Evolutionary conservation across 257 asterid species (phyloP), one percentile per base, ranked within the genome.

Genomic region (Cordia subcordata): DNA sequence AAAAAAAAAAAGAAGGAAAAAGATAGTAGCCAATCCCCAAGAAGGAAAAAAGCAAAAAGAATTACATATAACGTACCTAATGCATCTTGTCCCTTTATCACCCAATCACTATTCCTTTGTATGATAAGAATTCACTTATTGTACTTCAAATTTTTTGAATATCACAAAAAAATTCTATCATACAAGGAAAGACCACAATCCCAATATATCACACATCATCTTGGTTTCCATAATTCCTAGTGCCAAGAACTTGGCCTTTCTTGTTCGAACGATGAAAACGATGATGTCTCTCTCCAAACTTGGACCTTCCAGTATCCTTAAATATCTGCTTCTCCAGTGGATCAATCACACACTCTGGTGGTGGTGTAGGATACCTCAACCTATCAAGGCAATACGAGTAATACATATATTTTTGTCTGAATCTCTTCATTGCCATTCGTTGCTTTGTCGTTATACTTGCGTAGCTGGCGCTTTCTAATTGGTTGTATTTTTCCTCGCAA

Each of bases 361-460:
- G 87, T 15, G 95, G 80, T 45, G 69, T 53, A 0, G 82, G 57
- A 45, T 91, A 91, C 55, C 98, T 82, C 6, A 84, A 0, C 0
- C 63, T 67, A 51, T 91, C 96, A 1, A 88, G 81, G 37, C 98
- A 91, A 57, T 91, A 85, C 0, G 96, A 84, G 33, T 91, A 91
- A n/a, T 91, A 91, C 87, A 88, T 77, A 17, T 84, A 70, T 10
- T 68, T 91, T 3, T 65, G 77, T 53, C 94, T 75, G 49, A 76
- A 91, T 44, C 56, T 80, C 40, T 72, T 74, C 98, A 88, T 91
- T 19, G 85, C 73, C 65, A 44, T 53, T 65, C 79, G 75, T 55
- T 85, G 98, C 12, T 61, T 76, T 3, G 74, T 66, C 5, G 79
- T 81, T 15, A 85, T 63, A 2, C n/a, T 69, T 1, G 80, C 75